These are phyloP conservation scores for Pseudoneurospora amorphoporcata DNA, from an alignment of 495 filamentous ascomycete species.

Conservation along the genomic window DNA sequence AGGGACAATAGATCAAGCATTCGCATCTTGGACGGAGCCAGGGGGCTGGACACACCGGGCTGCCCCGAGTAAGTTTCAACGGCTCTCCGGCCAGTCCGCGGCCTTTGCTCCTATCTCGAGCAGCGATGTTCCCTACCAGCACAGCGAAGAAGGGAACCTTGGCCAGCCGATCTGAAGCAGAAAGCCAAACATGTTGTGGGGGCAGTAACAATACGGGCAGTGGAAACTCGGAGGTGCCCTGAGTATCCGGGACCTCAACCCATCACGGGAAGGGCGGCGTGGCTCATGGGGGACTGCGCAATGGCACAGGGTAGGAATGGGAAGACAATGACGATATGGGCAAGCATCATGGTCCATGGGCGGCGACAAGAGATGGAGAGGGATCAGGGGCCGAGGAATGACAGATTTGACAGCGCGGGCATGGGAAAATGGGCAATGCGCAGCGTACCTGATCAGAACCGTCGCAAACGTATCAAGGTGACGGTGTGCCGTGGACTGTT, in stretches of 20 bases:
- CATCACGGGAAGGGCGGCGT: background rate
- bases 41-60: constrained; percentile 9
- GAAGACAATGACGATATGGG: background rate
- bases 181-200: background rate
- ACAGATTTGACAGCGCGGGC: background rate
- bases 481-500: background rate
- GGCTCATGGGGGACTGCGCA: background rate
- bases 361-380: background rate
- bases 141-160: constrained; percentile 1
- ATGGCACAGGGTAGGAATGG: background rate
- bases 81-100: constrained; percentile 1
- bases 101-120: background rate
- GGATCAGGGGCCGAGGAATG: background rate
- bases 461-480: background rate
- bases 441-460: background rate
- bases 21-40: constrained; percentile 6
- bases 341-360: background rate
- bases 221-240: background rate
- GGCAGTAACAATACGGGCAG: background rate
- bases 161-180: background rate
- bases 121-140: constrained; percentile 8
- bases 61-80: constrained; percentile 2
- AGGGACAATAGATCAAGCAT: constrained; percentile 5
- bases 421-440: background rate
- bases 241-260: background rate